Evolutionary conservation across 495 filamentous ascomycete species (phyloP), one percentile per base, ranked within the genome.

Genomic region (Aspergillus affinis): DNA sequence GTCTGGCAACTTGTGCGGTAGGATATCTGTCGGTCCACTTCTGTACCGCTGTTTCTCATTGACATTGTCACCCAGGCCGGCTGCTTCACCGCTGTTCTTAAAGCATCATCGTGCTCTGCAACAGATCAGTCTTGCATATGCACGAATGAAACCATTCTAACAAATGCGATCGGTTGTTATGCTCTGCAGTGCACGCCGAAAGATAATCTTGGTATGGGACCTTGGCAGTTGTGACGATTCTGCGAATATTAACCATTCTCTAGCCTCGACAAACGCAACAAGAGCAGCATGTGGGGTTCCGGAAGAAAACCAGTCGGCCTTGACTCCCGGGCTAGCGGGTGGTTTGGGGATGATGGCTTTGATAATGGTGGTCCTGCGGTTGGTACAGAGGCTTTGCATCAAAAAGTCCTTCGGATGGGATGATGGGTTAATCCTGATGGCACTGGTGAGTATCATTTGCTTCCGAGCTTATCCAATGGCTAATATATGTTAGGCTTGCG

Each of bases 211-310:
- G 55, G 63, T 65, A 54, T 21, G 62, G 62, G 17, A 45, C 17
- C 48, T 15, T 15, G 17, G 6, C 48, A 53, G 15, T n/a, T 15
- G 9, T 29, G 50, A 49, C 9, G 17, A 20, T 30, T 21, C 19
- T 1, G 23, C 8, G 32, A 10, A 23, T 17, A 9, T 49, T 61
- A 41, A 57, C 55, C 4, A 6, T 3, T 49, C 6, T 15, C 6
- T 19, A 69, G 66, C 51, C 9, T 64, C 66, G 5, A 69, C 66
- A 2, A 69, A 69, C 51, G 32, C 51, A 4, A 66, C 66, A 9
- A 56, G 61, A n/a, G 21, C 64, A 6, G 57, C 64, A 44, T 69
- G 66, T 46, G 51, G 57, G 26, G 21, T 69, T 7, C 66, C 64
- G 9, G 55, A 65, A 47, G 60, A 54, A 18, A 62, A 29, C 30